Conservation (phyloP, 139 green algal genomes). For the Closterium sp. region DNA sequence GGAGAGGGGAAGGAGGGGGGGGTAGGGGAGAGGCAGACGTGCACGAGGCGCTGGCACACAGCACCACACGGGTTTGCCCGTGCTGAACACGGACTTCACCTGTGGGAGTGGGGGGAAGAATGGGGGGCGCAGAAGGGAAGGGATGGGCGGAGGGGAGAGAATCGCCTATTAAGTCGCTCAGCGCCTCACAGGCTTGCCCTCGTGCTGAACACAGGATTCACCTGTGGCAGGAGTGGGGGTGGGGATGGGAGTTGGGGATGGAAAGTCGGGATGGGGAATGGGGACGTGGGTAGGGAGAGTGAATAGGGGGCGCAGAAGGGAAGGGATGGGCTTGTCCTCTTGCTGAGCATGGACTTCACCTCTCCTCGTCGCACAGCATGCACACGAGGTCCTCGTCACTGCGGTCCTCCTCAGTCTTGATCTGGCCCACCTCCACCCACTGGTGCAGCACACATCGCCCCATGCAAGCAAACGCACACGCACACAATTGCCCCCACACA, state of each 20-base stretch:
- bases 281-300: too few relatives aligned
- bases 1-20: not conserved
- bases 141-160: too few relatives aligned
- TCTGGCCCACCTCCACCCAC: not conserved
- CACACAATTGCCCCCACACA: not conserved
- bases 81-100: slow-evolving; percentile 57
- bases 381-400: slow-evolving; percentile 41
- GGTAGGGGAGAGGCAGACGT: slow-evolving; percentile 62
- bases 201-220: slow-evolving; percentile 57
- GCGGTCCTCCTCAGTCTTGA: slow-evolving; percentile 36
- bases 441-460: not conserved
- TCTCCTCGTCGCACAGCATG: slow-evolving; percentile 40
- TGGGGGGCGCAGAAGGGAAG: not conserved
- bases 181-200: slow-evolving; percentile 67
- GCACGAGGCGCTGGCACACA: slow-evolving; percentile 60
- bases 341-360: too few relatives aligned
- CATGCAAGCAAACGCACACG: not conserved
- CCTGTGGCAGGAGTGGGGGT: slow-evolving; percentile 36
- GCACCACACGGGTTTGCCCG: slow-evolving; percentile 66
- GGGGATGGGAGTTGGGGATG: not conserved
- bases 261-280: too few relatives aligned
- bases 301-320: too few relatives aligned
- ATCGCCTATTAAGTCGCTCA: slow-evolving; percentile 71
- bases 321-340: too few relatives aligned
- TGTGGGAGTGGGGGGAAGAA: not conserved